Base-by-base conservation (phyloP, 2,329 filamentous ascomycete species). In the Exophiala xenobiotica region DNA sequence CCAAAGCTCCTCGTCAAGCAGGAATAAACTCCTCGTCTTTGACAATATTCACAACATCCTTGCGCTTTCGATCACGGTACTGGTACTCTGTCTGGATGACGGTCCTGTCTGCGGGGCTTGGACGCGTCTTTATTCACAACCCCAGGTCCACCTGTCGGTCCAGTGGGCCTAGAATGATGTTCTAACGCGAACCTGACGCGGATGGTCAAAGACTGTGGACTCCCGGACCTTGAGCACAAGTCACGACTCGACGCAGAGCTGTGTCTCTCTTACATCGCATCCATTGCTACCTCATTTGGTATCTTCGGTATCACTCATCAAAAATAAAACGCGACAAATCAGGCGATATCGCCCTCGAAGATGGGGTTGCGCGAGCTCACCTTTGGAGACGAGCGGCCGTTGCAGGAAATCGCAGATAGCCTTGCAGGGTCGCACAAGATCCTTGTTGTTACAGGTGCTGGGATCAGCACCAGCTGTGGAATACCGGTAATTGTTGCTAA, bases 391-490 rank as follows among this genome's bases (percentile, higher is more conserved):
- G 70, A 74, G 58, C 72, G 77, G 56, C 71, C 75, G 45, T 74
- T 88, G n/a, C 82, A 85, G 61, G 71, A 79, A 24, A 81, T 88
- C 58, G 85, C 86, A 61, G 79, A 87, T 63, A 69, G 75, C 3
- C 70, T 88, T 38, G 77, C 78, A 57, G 84, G 82, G 65, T 79
- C 85, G 8, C 80, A 78, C 56, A 88, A 86, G 65, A 77, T 87
- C n/a, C 77, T 88, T 6, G 80, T 88, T 16, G 75, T 88, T 24
- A 88, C 86, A 0, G 85, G 86, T 43, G 85, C 85, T 42, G 85
- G 85, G 46, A 88, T 88, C 64, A 87, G 83, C 64, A 88, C 86
- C 44, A 88, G 87, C 65, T 87, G 83, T 56, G 86, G 86, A 49
- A 88, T 88, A 64, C 85, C 85, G 44, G 85, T 88, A 73, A 63